Percentiles rank a stretch among this genome's conserved stretches.
Evolutionary conservation across 2,329 filamentous ascomycete genomes (phyloP).

Genomic region (Elsinoe australis): DNA sequence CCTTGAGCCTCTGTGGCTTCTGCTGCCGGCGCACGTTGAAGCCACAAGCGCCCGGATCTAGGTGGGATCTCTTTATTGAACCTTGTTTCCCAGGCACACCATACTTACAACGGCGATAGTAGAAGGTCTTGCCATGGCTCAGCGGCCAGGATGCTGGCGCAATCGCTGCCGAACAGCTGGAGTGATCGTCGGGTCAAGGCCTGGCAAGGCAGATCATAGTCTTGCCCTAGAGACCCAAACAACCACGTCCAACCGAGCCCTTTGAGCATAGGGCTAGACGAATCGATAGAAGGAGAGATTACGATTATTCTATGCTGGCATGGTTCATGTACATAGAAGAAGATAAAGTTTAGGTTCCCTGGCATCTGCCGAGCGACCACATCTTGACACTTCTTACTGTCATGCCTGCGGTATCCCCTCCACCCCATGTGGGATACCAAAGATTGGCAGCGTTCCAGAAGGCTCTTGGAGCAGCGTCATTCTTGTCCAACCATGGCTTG

Average conservation of each 20-base stretch:
- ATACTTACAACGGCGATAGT: no score
- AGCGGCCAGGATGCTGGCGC: background rate
- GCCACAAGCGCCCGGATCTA: background rate
- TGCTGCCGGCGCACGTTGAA: constrained; percentile 8
- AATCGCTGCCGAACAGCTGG: background rate
- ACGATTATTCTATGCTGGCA: constrained; percentile 8
- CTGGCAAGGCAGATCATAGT: constrained; percentile 2
- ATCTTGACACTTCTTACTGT: constrained; percentile 60
- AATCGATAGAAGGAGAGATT: background rate
- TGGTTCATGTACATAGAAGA: no score
- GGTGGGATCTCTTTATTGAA: constrained; percentile 8
- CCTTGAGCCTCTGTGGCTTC: constrained; percentile 1
- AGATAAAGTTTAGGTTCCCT: no score
- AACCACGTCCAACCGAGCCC: no score
- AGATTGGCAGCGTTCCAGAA: constrained; percentile 60
- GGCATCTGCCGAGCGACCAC: constrained; percentile 48
- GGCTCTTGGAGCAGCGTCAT: constrained; percentile 58
- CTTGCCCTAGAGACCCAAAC: background rate
- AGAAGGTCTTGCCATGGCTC: constrained; percentile 7
- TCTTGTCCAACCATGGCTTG: constrained; percentile 70
- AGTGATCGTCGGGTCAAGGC: background rate
- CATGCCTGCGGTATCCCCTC: constrained; percentile 34
- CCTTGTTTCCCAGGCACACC: constrained; percentile 4
- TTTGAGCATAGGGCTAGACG: no score
- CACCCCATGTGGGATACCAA: constrained; percentile 66